Evolutionary conservation across 768 basidiomycete species (phyloP).

Genomic region (Chiua virens): DNA sequence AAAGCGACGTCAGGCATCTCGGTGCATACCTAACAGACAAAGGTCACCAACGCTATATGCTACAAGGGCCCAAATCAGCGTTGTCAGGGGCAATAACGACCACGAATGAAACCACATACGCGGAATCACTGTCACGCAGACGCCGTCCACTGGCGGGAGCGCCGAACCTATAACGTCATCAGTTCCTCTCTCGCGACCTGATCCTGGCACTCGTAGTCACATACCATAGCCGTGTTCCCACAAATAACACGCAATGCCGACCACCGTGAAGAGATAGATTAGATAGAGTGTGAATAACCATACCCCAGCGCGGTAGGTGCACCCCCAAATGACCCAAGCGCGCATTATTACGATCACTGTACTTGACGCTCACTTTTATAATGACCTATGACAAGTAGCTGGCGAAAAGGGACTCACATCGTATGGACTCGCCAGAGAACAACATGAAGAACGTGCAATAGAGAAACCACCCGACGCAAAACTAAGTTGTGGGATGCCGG

Average conservation of each 20-base stretch:
- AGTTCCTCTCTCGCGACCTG: neutral
- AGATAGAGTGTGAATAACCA: slow-evolving; percentile 8
- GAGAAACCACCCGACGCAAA: slow-evolving; percentile 8
- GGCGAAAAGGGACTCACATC: slow-evolving; percentile 5
- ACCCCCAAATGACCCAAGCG: slow-evolving; percentile 22
- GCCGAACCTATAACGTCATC: neutral
- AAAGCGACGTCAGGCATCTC: neutral
- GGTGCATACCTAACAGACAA: neutral
- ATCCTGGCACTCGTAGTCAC: neutral
- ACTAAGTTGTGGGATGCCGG: neutral
- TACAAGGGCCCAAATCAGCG: neutral
- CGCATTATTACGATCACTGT: slow-evolving; percentile 20
- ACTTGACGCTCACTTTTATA: neutral
- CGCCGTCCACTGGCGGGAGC: neutral
- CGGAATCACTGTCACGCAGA: neutral
- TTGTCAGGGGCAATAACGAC: neutral
- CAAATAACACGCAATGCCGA: slow-evolving; percentile 5
- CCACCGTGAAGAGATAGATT: slow-evolving; percentile 1
- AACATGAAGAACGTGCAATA: slow-evolving; percentile 8
- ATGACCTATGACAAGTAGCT: neutral
- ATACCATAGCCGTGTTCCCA: slow-evolving; percentile 3
- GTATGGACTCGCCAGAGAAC: slow-evolving; percentile 13
- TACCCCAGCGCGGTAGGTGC: slow-evolving; percentile 1
- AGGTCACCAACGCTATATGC: slow-evolving; percentile 7
- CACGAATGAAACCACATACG: neutral